Evolutionary conservation across 768 basidiomycete species (phyloP), one percentile per base, ranked within the genome.

Genomic region (Kwoniella heveanensis): DNA sequence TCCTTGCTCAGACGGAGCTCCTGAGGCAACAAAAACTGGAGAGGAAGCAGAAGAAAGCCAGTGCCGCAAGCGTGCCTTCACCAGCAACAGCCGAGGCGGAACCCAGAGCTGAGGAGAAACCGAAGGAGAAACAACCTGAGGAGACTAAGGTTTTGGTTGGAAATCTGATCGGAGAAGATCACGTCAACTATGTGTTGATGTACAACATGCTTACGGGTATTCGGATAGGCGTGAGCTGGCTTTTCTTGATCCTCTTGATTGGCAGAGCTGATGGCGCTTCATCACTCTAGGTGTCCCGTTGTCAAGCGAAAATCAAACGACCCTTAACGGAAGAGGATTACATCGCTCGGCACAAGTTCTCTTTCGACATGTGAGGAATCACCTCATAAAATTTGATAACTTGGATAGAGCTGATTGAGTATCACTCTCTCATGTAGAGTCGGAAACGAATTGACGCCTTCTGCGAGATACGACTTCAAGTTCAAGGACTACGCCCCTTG

Each of bases 131-230:
- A 49, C 22, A 26, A 5, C 36, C 57, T 48, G 83, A 85, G 21
- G 86, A 87, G 53, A 82, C 85, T 27, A 81, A 78, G 57, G 88
- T 88, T 3, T 81, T 94, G 13, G 91, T 97, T 0, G 96, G 96
- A 0, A 98, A 98, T 79, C 82, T 98, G 69, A 96, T 99, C 68
- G 91, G 92, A n/a, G 94, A 97, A 79, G 95, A 88, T 73, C 96
- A 99, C 81, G 94, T 90, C 80, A 99, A 99, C 83, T 99, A 97
- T 71, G 91, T 98, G 62, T 82, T 99, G 74, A 98, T 98, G 96
- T 99, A 98, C 83, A 98, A 99, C 83, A 99, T 99, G 96, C 84
- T 99, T 73, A 99, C 96, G 3, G 96, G 96, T 4, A 99, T 99
- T 65, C 86, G 96, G 46, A 92, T 93, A 70, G 94, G 88, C 27